Evolutionary conservation across 2,329 filamentous ascomycete species (phyloP).

Genomic region (Talaromyces atroroseus): DNA sequence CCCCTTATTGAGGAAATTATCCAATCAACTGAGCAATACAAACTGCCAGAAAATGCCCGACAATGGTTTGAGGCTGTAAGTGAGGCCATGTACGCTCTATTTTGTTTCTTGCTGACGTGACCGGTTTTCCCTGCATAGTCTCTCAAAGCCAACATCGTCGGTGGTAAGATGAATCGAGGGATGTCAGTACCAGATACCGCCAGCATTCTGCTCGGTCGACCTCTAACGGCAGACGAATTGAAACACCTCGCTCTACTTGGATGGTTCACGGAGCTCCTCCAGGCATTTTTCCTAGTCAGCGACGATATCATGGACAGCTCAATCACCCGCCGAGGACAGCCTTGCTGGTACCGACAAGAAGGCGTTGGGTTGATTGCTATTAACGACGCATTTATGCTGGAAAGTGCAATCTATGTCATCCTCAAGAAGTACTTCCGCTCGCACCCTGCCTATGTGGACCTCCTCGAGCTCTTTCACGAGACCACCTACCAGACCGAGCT

Average conservation of each 20-base stretch:
- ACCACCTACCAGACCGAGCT: conserved; percentile 89
- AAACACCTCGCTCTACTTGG: conserved; percentile 82
- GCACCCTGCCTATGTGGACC: conserved; percentile 81
- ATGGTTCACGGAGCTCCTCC: conserved; percentile 96
- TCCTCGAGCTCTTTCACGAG: conserved; percentile 96
- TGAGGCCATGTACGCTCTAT: background rate
- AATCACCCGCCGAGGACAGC: conserved; percentile 87
- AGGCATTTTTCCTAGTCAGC: conserved; percentile 97
- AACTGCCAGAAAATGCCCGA: conserved; percentile 71
- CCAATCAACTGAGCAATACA: conserved; percentile 72
- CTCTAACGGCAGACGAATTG: conserved; percentile 76
- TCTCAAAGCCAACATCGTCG: conserved; percentile 78
- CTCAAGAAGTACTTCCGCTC: conserved; percentile 90
- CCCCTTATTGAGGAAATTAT: conserved; percentile 77
- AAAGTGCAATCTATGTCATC: conserved; percentile 81
- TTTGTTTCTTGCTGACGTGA: conserved; percentile 6
- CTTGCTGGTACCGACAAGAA: conserved; percentile 92
- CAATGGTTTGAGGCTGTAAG: conserved; percentile 79
- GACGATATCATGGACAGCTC: conserved; percentile 98
- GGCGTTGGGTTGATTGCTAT: conserved; percentile 93
- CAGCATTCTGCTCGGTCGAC: conserved; percentile 66
- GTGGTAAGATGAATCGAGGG: conserved; percentile 97
- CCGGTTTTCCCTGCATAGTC: conserved; percentile 47
- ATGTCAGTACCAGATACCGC: conserved; percentile 95
- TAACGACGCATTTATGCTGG: conserved; percentile 97